Conservation (phyloP, 768 basidiomycete genomes). For the Leccinum variicolor region DNA sequence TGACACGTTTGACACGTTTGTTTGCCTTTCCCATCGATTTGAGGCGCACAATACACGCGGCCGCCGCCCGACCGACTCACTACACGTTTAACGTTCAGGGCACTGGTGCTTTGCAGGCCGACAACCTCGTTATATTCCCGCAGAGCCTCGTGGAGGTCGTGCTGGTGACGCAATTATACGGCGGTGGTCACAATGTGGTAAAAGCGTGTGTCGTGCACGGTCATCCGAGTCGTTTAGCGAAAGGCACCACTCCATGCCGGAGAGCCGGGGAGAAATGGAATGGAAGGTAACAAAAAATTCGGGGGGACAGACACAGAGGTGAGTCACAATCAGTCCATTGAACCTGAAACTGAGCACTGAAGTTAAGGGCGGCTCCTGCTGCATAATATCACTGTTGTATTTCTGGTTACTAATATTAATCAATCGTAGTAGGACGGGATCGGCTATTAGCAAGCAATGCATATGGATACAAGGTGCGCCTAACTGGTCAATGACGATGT, state of each 20-base stretch:
- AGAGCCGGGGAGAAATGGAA: conserved; percentile 4
- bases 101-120: not conserved
- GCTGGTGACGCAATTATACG: not conserved
- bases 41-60: conserved; percentile 1
- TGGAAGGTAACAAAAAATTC: not conserved
- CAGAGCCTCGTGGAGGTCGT: conserved; percentile 14
- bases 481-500: conserved; percentile 10
- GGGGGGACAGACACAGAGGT: not conserved
- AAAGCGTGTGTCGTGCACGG: conserved; percentile 17
- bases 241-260: not conserved
- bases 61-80: conserved; percentile 1
- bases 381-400: conserved; percentile 6
- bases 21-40: conserved; percentile 1
- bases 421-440: conserved; percentile 8
- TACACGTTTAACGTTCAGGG: conserved; percentile 8
- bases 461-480: conserved; percentile 16
- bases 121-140: conserved; percentile 16
- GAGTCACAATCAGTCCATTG: not conserved
- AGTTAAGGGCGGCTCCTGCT: not conserved
- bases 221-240: conserved; percentile 13
- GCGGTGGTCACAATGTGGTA: conserved; percentile 8
- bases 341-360: not conserved
- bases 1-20: conserved; percentile 8
- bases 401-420: not conserved
- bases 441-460: conserved; percentile 16